Base-by-base conservation (phyloP, 1,139 yeast genomes). In the Kazachstania sp. region DNA sequence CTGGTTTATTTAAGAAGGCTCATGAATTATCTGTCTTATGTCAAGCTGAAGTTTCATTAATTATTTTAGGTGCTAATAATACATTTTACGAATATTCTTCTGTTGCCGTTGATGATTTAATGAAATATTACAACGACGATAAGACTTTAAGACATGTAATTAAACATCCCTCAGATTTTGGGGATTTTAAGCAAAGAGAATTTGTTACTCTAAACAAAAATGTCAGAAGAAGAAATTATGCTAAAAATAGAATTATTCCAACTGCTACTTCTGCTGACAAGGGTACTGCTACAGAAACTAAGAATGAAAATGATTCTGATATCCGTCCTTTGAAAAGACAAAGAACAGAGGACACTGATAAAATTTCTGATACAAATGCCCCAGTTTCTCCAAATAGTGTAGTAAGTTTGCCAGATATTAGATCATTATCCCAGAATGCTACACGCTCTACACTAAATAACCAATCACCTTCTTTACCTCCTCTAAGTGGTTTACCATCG, bases 1-100 rank as follows among this genome's bases (percentile, higher is more conserved):
- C 95, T 0, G 98, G 98, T 1, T 72, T 92, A 43, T 90, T 92
- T 71, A 92, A 92, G 64, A 92, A 92, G 66, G 98, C 98, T 1
- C 95, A 90, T 63, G 98, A 92, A 67, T 74, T 92, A 51, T 83
- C 97, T 1, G 90, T 90, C 19, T 72, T 92, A 46, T 90, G 98
- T 65, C 94, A 87, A 54, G 95, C 88, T 8, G 97, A 92, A 62
- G 74, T 92, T 45, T 94, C 97, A 2, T 94, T 92, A 32, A 80
- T 92, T 23, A 87, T 92, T 31, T 74, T 88, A 42, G 95, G 95
- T n/a, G 79, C 79, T 60, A 87, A 86, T 67, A 83, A 86, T 56
- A 64, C 69, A 20, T 74, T 86, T 41, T 86, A 83, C 64, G 96
- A 90, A 67, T 90, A 82, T 60, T 78, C 90, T 6, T 81, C 95